Conservation (phyloP, 1,139 yeast genomes). For the Nakaseomyces sp. region DNA sequence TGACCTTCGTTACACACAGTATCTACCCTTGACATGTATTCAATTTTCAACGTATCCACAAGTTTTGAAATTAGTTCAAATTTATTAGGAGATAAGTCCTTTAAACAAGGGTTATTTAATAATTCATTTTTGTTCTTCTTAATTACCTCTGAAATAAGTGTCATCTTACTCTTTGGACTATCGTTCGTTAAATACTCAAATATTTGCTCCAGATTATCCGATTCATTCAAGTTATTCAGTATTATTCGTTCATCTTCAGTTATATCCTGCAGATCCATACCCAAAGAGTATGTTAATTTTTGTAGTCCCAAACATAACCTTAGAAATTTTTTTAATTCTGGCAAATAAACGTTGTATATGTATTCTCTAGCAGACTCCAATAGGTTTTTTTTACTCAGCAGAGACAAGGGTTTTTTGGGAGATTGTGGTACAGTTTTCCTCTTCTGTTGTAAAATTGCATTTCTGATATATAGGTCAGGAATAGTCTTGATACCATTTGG, state of each 20-base stretch:
- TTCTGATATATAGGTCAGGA: slow-evolving; percentile 35
- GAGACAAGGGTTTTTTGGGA: slow-evolving; percentile 29
- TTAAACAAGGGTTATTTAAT: slow-evolving; percentile 1
- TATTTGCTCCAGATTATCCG: slow-evolving; percentile 1
- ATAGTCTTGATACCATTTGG: slow-evolving; percentile 33
- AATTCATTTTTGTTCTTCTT: not conserved
- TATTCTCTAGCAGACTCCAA: slow-evolving; percentile 28
- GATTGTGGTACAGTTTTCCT: slow-evolving; percentile 28
- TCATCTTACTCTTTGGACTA: slow-evolving; percentile 5
- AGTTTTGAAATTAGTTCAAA: not conserved
- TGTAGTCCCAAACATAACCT: slow-evolving; percentile 19
- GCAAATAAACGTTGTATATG: slow-evolving; percentile 28
- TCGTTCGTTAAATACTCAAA: slow-evolving; percentile 9
- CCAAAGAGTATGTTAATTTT: slow-evolving; percentile 10
- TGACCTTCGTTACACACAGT: not conserved
- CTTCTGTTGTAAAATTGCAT: slow-evolving; percentile 28
- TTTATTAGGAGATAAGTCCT: not conserved
- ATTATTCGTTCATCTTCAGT: slow-evolving; percentile 2
- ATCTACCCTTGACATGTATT: slow-evolving; percentile 4
- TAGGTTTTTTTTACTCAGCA: slow-evolving; percentile 30
- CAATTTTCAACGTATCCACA: not conserved
- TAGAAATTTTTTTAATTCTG: slow-evolving; percentile 23
- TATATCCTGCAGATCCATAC: slow-evolving; percentile 6
- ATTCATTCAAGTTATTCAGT: slow-evolving; percentile 1
- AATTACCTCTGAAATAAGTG: not conserved